Evolutionary conservation across 2,329 filamentous ascomycete genomes (phyloP), one percentile per base, ranked within the genome.

Genomic region (Trichophyton rubrum): DNA sequence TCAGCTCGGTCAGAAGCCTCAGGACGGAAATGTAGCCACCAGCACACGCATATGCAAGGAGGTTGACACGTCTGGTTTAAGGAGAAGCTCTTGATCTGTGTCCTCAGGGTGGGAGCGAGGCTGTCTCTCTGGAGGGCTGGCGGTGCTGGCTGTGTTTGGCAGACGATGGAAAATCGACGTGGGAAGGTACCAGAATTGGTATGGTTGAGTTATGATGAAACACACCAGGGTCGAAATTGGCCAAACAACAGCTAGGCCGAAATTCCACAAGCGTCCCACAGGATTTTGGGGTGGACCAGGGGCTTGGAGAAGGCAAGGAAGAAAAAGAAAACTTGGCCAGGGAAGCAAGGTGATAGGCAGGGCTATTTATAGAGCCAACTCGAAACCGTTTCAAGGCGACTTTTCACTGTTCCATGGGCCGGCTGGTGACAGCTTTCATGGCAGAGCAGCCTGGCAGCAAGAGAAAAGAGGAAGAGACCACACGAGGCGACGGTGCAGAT

Each of bases 121-220:
- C 43, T 47, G 43, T 20, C 43, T 22, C 33, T 38, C 33, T 20
- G 43, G 43, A 24, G 43, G 43, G 17, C 20, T 47, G 43, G 20
- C 8, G 43, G 17, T 47, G 43, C 43, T 47, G 20, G 20, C 20
- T 20, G 43, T 47, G 43, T 47, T 24, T 57, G 20, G 30, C 27
- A 27, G 56, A 22, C 56, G 35, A 45, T 17, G 24, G 56, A 58
- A 58, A 58, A 58, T 58, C 56, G 56, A 41, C 35, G 56, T 58
- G 56, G 56, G 56, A 41, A 58, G 56, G 56, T 33, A 41, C 56
- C 56, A 59, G 30, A 59, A 45, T 33, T n/a, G 56, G 56, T 45
- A 59, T 59, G 56, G 56, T 47, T 41, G 41, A 57, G 27, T 59
- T 45, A 59, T 47, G 38, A 47, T 59, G 56, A 59, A 59, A 59